Conservation (phyloP, 2,329 filamentous ascomycete genomes). For the Colletotrichum sp. region DNA sequence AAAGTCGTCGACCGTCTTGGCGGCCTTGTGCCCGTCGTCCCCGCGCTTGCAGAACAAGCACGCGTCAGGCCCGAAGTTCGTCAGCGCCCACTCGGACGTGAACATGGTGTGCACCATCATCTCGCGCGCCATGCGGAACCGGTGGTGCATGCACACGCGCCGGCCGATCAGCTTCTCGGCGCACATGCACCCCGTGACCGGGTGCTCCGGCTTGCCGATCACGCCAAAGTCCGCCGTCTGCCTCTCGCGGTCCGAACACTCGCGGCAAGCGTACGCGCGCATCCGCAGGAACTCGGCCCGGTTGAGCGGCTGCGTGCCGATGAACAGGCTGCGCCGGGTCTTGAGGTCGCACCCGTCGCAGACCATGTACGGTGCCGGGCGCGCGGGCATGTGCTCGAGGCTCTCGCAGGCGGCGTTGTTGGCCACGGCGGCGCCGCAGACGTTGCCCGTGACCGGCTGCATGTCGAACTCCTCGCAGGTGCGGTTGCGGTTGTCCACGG, state of each 20-base stretch:
- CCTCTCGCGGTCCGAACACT: slow-evolving; percentile 27
- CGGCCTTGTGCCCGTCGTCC: not conserved
- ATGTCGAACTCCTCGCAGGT: slow-evolving; percentile 3
- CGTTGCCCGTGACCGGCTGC: not conserved
- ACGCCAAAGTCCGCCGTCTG: not conserved
- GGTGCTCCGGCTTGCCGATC: not conserved
- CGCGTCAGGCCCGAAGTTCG: slow-evolving; percentile 24
- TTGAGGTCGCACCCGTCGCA: slow-evolving; percentile 31
- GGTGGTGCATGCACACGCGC: slow-evolving; percentile 39
- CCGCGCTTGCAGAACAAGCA: slow-evolving; percentile 36
- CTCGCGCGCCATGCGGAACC: slow-evolving; percentile 30
- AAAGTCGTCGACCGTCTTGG: not conserved
- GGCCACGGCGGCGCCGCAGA: not conserved
- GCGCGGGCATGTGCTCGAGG: slow-evolving; percentile 13
- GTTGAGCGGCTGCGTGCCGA: slow-evolving; percentile 10
- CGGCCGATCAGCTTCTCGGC: slow-evolving; percentile 35
- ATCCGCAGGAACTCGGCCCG: slow-evolving; percentile 32
- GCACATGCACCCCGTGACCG: slow-evolving; percentile 42
- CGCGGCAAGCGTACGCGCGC: slow-evolving; percentile 40
- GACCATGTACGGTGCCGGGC: not conserved
- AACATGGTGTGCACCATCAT: slow-evolving; percentile 24
- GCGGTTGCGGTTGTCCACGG: not conserved
- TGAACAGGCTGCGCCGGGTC: slow-evolving; percentile 24
- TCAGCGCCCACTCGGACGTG: slow-evolving; percentile 31
- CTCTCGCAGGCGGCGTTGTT: slow-evolving; percentile 23